Base-by-base conservation (phyloP, 2,329 filamentous ascomycete species). In the Aspergillus sp. region DNA sequence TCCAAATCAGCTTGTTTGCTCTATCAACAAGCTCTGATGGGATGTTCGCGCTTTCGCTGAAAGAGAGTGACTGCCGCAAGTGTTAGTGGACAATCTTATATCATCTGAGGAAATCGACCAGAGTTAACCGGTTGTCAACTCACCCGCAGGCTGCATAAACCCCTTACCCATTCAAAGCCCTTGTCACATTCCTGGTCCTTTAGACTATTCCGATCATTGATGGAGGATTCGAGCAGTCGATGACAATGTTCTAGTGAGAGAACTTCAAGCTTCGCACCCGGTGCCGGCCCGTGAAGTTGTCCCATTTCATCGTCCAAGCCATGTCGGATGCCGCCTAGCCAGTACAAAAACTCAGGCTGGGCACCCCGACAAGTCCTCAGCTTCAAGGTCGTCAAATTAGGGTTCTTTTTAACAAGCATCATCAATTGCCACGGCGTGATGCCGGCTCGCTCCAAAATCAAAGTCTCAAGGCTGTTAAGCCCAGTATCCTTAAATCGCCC, bases 341-440 rank as follows among this genome's bases (percentile, higher is more conserved):
- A 74, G 34, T 70, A 54, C 44, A 75, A 58, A 54, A 75, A 74
- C n/a, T 70, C 69, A 0, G 62, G 65, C 24, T 72, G 68, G 0
- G 66, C 72, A 5, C 71, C 73, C 5, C 66, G 62, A 34, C 73
- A 73, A 33, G 70, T 73, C 37, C 66, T 66, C 27, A 75, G 52
- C 45, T 68, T 68, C 52, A 75, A 49, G 5, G 68, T 64, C 8
- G 40, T 65, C 22, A 75, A 54, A 3, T 56, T 58, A 2, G 66
- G 65, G 30, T 74, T 75, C 8, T 56, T 63, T 55, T 65, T 63
- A 27, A 75, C 67, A 49, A 74, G 65, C 58, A 65, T 70, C 51
- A 61, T 66, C 30, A 75, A 54, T 56, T 75, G 73, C 61, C 67
- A 68, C 6, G 68, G 63, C 3, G 69, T 74, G 55, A 74, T 72